Base-by-base conservation (phyloP, 1,139 yeast genomes). In the Geotrichum macrosporum region DNA sequence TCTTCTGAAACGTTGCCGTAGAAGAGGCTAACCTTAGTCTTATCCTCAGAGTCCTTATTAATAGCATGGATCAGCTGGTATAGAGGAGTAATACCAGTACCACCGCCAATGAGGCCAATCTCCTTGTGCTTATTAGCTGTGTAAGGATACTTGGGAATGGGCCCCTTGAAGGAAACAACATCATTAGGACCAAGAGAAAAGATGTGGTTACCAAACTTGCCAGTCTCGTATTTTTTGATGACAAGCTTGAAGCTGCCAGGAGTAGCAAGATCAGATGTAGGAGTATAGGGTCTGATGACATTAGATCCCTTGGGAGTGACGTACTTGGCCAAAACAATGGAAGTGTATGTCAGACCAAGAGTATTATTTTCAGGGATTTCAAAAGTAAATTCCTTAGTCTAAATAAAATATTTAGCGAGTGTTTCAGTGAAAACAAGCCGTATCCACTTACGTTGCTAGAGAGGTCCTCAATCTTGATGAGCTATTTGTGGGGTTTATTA, bases 271-370 rank as follows among this genome's bases (percentile, higher is more conserved):
- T 84, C 87, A 30, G 86, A 77, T 47, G 82, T 75, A 50, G 99
- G 98, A 32, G 99, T 94, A 75, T 94, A 94, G 40, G 99, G 98
- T 73, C 99, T 84, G 56, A 94, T 75, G 51, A 92, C 96, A 61
- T 82, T 81, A 70, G 74, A 80, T 57, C 96, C 97, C 72, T 87
- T 87, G 51, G 80, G 77, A 48, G 92, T 83, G 57, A 56, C 53
- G 56, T 72, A 87, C 72, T 88, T 88, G 65, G 95, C 77, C 66
- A 92, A 66, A 46, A 94, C 66, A 57, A 83, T 79, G 35, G 94
- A 85, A 36, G 97, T 95, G 50, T 82, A 76, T 57, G 78, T 73
- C 59, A 92, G 76, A 24, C 99, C 99, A 38, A 88, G 75, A 33
- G 73, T 78, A 50, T 81, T 78, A 59, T 84, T 87, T 47, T 75